Conservation (phyloP, 2,329 filamentous ascomycete species). For the Pyricularia sp. region DNA sequence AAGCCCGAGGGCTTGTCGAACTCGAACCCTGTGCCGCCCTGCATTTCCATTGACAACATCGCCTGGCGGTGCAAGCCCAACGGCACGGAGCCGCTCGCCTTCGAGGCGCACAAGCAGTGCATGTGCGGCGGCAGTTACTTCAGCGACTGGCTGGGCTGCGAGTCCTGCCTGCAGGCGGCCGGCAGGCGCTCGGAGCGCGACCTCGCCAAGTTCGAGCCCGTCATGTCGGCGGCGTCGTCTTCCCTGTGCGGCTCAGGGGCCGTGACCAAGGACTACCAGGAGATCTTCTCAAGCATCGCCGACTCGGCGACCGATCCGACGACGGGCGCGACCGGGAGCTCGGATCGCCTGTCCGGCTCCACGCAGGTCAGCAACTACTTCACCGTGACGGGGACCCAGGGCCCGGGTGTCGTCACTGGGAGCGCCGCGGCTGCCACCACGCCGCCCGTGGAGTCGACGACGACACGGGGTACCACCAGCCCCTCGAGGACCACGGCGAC, state of each 20-base stretch:
- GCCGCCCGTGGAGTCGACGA: slow-evolving; percentile 4
- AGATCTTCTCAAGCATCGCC: slow-evolving; percentile 22
- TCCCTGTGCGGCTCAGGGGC: slow-evolving; percentile 22
- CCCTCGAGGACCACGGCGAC: not conserved
- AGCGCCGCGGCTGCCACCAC: slow-evolving; percentile 25
- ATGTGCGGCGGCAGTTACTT: slow-evolving; percentile 33
- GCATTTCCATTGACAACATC: slow-evolving; percentile 22
- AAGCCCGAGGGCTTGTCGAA: slow-evolving; percentile 3
- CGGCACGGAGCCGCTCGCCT: slow-evolving; percentile 16
- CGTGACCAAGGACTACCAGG: slow-evolving; percentile 24
- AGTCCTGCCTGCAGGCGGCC: slow-evolving; percentile 28
- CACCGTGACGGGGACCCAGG: slow-evolving; percentile 22
- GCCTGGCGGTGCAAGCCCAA: slow-evolving; percentile 22
- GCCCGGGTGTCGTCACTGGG: slow-evolving; percentile 29
- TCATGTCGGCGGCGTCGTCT: slow-evolving; percentile 23
- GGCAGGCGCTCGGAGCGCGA: slow-evolving; percentile 25
- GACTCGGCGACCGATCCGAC: slow-evolving; percentile 16
- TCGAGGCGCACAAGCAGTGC: slow-evolving; percentile 20
- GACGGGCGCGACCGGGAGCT: slow-evolving; percentile 15
- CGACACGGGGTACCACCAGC: not conserved
- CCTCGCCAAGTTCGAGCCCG: slow-evolving; percentile 20
- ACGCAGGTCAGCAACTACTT: slow-evolving; percentile 31
- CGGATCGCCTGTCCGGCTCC: slow-evolving; percentile 18
- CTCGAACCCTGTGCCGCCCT: slow-evolving; percentile 18
- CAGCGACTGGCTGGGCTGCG: slow-evolving; percentile 29